Conservation (phyloP, 2,329 filamentous ascomycete species). For the Fusarium mexicanum region DNA sequence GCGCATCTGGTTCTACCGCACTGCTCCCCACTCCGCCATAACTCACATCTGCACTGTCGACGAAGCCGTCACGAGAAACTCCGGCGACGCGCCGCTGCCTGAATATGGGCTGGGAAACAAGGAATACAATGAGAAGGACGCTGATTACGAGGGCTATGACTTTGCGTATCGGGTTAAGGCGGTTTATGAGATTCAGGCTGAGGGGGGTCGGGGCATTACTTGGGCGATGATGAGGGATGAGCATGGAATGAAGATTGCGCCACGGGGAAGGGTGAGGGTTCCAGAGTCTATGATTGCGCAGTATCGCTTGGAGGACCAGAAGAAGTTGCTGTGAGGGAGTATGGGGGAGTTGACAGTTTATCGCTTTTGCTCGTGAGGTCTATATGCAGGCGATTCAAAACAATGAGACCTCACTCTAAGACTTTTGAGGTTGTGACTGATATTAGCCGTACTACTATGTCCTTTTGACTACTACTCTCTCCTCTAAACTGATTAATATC, state of each 20-base stretch:
- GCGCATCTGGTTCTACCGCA: slow-evolving; percentile 43
- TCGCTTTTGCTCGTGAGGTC: fast-evolving
- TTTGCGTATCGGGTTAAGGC: slow-evolving; percentile 41
- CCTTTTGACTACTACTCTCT: neutral
- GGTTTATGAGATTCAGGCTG: slow-evolving; percentile 34
- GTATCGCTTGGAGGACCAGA: neutral
- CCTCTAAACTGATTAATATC: fast-evolving
- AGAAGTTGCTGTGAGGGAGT: neutral
- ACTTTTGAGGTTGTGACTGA: too few species aligned
- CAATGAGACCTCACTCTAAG: fast-evolving
- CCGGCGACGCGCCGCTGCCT: slow-evolving; percentile 9
- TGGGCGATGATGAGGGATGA: slow-evolving; percentile 26
- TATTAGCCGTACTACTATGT: fast-evolving
- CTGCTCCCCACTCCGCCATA: slow-evolving; percentile 39
- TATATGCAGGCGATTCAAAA: neutral
- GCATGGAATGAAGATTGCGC: slow-evolving; percentile 16
- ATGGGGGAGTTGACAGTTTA: neutral
- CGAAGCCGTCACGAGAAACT: slow-evolving; percentile 27
- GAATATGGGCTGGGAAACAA: slow-evolving; percentile 40
- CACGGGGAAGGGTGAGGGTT: neutral
- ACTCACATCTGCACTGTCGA: slow-evolving; percentile 41
- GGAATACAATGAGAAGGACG: slow-evolving; percentile 38
- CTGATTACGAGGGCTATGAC: slow-evolving; percentile 43
- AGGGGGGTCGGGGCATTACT: slow-evolving; percentile 13
- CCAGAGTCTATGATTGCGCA: neutral